These are phyloP conservation scores for Debaryomyces prosopidis DNA, from an alignment of 805 yeast genomes.

Conservation along the genomic window DNA sequence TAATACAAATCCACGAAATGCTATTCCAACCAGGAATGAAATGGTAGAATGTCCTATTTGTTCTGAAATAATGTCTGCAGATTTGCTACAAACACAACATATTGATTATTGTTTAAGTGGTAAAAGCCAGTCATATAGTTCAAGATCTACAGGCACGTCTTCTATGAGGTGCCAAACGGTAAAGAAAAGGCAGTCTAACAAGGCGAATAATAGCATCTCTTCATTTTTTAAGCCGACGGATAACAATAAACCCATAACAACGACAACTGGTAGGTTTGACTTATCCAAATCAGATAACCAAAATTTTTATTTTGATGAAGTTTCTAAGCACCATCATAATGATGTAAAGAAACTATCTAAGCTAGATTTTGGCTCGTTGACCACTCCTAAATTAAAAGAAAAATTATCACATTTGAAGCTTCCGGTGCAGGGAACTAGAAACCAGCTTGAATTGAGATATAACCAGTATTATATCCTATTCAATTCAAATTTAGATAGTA, in stretches of 20 bases:
- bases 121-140: slow-evolving; percentile 7
- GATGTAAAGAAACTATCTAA: slow-evolving; percentile 53
- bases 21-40: slow-evolving; percentile 14
- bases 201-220: slow-evolving; percentile 20
- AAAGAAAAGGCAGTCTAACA: slow-evolving; percentile 11
- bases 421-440: slow-evolving; percentile 62
- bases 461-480: slow-evolving; percentile 74
- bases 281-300: slow-evolving; percentile 15
- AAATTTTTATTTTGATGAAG: slow-evolving; percentile 33
- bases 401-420: slow-evolving; percentile 56
- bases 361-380: slow-evolving; percentile 60
- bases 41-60: slow-evolving; percentile 73
- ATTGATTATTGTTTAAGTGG: slow-evolving; percentile 59
- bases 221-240: slow-evolving; percentile 28
- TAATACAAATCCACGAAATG: slow-evolving; percentile 9
- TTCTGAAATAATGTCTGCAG: slow-evolving; percentile 50
- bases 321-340: slow-evolving; percentile 23
- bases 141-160: neutral
- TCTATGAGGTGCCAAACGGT: slow-evolving; percentile 1
- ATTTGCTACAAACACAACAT: slow-evolving; percentile 57
- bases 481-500: slow-evolving; percentile 80
- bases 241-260: neutral
- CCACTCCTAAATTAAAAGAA: slow-evolving; percentile 60
- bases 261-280: neutral
- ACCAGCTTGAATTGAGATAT: slow-evolving; percentile 66